Base-by-base conservation (phyloP, 768 basidiomycete species). In the Xanthoconium stramineum region DNA sequence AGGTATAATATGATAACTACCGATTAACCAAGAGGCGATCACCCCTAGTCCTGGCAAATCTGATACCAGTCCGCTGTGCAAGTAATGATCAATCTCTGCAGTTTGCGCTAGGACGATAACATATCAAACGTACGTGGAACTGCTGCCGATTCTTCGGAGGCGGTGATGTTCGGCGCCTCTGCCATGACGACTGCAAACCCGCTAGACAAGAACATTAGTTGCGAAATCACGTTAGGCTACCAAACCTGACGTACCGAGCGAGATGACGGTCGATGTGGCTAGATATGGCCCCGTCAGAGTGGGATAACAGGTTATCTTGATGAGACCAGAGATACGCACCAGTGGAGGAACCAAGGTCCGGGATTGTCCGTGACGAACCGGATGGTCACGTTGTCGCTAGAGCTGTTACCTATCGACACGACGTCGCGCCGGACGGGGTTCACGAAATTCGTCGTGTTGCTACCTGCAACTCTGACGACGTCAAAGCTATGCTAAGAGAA, bases 281-380 rank as follows among this genome's bases (percentile, higher is more conserved):
- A 44, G 45, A 47, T 24, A 24, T 24, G 24, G 24, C 24, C 24
- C 24, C 24, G 24, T 24, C 24, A 24, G 24, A 24, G 24, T 24
- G 24, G 30, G 29, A 45, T 11, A 14, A 29, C 17, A 14, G 4
- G 4, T 24, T 24, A 24, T 24, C 4, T 24, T 24, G 24, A 24
- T 24, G n/a, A 3, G 13, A 35, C 15, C 15, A 7, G 24, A 24
- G 24, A 24, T 2, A 28, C 53, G 47, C 53, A 47, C 53, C 53
- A 54, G 30, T 54, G 52, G 19, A 53, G 52, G 37, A 53, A 24
- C 60, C 83, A 85, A 13, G 81, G 80, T 10, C 86, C 86, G 2
- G 85, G 76, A 65, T 88, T 88, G 58, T 88, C 80, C 0, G 84
- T 85, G 20, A 70, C 65, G 68, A 84, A 87, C 49, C 84, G 78